Evolutionary conservation across 2,329 filamentous ascomycete species (phyloP), one percentile per base, ranked within the genome.

Genomic region (Sclerotinia sclerotiorum): DNA sequence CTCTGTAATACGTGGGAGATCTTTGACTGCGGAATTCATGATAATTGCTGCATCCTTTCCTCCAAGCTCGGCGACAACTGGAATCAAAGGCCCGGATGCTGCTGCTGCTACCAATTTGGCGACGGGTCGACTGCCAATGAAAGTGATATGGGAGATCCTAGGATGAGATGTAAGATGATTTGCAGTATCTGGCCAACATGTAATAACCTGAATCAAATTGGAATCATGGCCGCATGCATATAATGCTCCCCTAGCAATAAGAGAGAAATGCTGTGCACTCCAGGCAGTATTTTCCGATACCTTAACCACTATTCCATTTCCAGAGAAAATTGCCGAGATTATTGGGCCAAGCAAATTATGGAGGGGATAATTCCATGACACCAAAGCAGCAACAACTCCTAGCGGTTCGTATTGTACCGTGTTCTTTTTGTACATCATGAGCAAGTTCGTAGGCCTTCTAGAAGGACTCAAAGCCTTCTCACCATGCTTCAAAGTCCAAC

Each of bases 351-450:
- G 87, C 71, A 98, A 84, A 80, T 99, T 99, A 82, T 99, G 95
- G 80, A 98, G 97, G 56, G 92, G 89, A 78, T 93, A 98, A 82
- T 99, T 99, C 95, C 95, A 99, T 77, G 91, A 95, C 55, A 99
- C 93, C 65, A 94, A 90, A 24, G 95, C 94, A 15, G 93, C 90
- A 7, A 99, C 92, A 48, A 99, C 93, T 21, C 95, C 95, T 27
- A 98, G 82, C 19, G 95, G 94, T 80, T 99, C 94, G 79, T 97
- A 99, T 62, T 86, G 82, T 39, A 99, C 93, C 71, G 89, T 90
- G 77, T 97, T 97, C 78, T 87, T 88, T 84, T 99, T 99, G 81
- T 98, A 97, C 80, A 89, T 87, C 93, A 99, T 96, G 71, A 99
- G 85, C 57, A 97, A 84, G 79, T 96, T 97, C 1, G 93, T 97